Evolutionary conservation across 2,329 filamentous ascomycete genomes (phyloP), one percentile per base, ranked within the genome.

Genomic region (Calonectria pauciramosa): DNA sequence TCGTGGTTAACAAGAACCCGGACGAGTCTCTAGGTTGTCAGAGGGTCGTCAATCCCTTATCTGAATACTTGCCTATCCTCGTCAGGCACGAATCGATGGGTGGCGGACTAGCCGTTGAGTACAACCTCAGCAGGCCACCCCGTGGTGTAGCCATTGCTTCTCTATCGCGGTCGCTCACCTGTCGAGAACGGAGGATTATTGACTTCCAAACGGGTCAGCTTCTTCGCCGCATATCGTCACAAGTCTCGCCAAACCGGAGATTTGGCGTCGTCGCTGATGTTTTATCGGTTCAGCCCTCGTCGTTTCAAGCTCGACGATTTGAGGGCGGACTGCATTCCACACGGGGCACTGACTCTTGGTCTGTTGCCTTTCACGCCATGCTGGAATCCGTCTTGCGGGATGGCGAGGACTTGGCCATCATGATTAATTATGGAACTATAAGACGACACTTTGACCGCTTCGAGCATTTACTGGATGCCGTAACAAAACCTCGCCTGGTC

Each of bases 361-460:
- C 87, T 1, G 84, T 87, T 38, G 90, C 91, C 0, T 93, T 93
- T 70, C 87, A 90, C 49, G 84, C 86, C 4, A 82, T 93, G 70
- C 81, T 93, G 11, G 91, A 93, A 76, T 86, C 86, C 0, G 84
- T 91, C 4, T 81, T 93, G 23, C 85, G 90, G 13, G 92, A 93
- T 75, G 90, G 88, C 0, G 91, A 93, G 80, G 91, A 93, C 76
- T 87, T 90, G 84, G 86, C 88, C 1, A 86, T 93, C 4, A 87
- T 88, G 30, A 84, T 93, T n/a, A 88, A 88, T 5, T 93, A 93
- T 77, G 85, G 88, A 30, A 82, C 86, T 6, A 88, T 93, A 4
- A 86, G 92, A 64, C 82, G 83, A 16, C 89, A 91, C n/a, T 89
- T 90, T 70, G 81, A 85, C 47, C 86, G 89, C 14, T 85, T 91